A percentile compares a stretch with the other conserved stretches of the same genome.
These are phyloP conservation scores for Acorus gramineus DNA, from an alignment of 106 monocot species.

Conservation along the genomic window DNA sequence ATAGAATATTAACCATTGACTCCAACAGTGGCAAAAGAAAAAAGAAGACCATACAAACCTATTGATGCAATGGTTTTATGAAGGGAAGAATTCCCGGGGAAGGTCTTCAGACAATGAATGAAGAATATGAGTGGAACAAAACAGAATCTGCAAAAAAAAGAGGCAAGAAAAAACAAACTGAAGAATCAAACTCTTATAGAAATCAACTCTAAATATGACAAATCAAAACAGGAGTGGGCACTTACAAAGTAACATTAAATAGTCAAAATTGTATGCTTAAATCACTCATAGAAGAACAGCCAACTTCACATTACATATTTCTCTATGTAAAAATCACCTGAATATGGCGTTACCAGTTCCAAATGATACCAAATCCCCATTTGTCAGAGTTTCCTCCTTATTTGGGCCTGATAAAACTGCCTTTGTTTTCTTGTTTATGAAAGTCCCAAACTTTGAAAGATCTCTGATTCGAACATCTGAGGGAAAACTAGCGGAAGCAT, in stretches of 20 bases:
- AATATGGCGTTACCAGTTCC: conserved; percentile 82
- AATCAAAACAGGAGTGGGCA: too few relatives aligned
- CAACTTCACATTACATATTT: too few relatives aligned
- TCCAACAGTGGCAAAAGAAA: neutral
- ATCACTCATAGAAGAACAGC: too few relatives aligned
- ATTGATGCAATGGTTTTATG: conserved; percentile 49
- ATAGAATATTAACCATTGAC: too few relatives aligned
- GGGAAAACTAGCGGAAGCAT: conserved; percentile 5
- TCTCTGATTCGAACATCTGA: conserved; percentile 48
- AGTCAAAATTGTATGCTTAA: too few relatives aligned
- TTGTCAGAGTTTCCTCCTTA: conserved; percentile 33
- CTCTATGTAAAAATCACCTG: conserved; percentile 38
- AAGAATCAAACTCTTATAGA: neutral
- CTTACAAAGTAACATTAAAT: too few relatives aligned
- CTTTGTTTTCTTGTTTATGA: conserved; percentile 54
- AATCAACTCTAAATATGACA: neutral
- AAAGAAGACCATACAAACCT: conserved; percentile 37
- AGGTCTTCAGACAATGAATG: conserved; percentile 17
- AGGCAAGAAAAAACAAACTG: neutral
- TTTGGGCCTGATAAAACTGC: conserved; percentile 36
- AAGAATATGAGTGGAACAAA: conserved; percentile 41
- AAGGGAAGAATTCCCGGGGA: conserved; percentile 19
- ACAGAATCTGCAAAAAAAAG: conserved; percentile 50
- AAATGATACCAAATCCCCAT: conserved; percentile 69
- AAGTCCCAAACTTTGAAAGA: conserved; percentile 83